Base-by-base conservation (phyloP, 192 early-diverging fungal genomes). In the Backusella luteola region DNA sequence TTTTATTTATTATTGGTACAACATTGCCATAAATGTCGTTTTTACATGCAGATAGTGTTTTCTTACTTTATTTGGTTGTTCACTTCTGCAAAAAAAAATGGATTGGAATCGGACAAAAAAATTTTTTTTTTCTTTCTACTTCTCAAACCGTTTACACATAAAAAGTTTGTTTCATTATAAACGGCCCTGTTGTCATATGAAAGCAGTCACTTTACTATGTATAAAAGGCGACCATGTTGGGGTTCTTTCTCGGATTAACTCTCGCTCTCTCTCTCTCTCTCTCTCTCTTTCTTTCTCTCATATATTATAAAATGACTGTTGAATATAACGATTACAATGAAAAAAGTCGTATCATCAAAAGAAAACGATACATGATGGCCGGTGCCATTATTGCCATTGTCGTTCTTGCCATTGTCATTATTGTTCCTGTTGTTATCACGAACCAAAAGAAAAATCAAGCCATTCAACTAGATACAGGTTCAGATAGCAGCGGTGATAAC, bases 391-490 rank as follows among this genome's bases (percentile, higher is more conserved):
- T 68, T 15, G 44, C 52, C 0, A 17, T 74, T 1, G 11, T 63
- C 6, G 36, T 79, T 15, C 17, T 78, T n/a, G 39, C 75, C 42
- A 34, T 73, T 7, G 41, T 79, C 12, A 66, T 77, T 72, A 73
- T 74, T 1, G 67, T 70, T 15, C 73, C 73, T 52, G 67, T 71
- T 0, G 78, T 79, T 8, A 68, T 79, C 11, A 74, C 72, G 44
- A 38, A 39, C 4, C 23, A 77, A 26, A 77, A 78, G 42, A 34
- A 77, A 7, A 71, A 38, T 1, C 7, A 17, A 17, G 5, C 5
- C 12, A 49, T 42, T 19, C 29, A 21, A 4, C 9, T 21, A 15
- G 38, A 35, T 5, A 15, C 26, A 15, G n/a, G 23, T 9, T 12
- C 53, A 12, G 53, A 59, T 7, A 59, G 53, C 8, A 59, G 0